These are phyloP conservation scores for Alternaria arbusti DNA, from an alignment of 2,329 filamentous ascomycete species.

Conservation along the genomic window DNA sequence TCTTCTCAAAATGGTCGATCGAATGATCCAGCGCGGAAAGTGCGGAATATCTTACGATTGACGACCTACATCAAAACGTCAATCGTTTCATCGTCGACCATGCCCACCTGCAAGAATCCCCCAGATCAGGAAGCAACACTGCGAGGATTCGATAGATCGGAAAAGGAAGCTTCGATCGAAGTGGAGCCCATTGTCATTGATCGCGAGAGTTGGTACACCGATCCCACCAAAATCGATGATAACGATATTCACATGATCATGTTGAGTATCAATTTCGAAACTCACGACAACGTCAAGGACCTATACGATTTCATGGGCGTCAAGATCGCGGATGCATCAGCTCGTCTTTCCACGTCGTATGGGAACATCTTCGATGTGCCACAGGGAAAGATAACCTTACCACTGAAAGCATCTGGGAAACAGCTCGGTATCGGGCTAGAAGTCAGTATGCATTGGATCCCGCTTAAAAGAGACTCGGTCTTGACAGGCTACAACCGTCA, in stretches of 20 bases:
- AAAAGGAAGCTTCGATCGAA: constrained; percentile 4
- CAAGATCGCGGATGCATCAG: constrained; percentile 3
- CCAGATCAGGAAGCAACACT: constrained; percentile 7
- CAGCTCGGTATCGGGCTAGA: constrained; percentile 29
- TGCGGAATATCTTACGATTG: constrained; percentile 7
- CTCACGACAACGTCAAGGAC: constrained; percentile 24
- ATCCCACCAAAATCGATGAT: neutral
- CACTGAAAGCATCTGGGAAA: constrained; percentile 9
- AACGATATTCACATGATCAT: constrained; percentile 13
- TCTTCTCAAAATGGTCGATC: neutral
- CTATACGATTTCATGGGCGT: constrained; percentile 33
- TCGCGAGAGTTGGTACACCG: constrained; percentile 9
- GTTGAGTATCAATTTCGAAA: constrained; percentile 29
- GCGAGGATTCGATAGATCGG: neutral
- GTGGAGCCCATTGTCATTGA: constrained; percentile 29
- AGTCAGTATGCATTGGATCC: constrained; percentile 31
- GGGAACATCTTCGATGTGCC: constrained; percentile 35
- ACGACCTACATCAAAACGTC: constrained; percentile 9
- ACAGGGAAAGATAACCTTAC: constrained; percentile 13
- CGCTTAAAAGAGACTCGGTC: constrained; percentile 11
- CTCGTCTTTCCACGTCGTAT: constrained; percentile 34
- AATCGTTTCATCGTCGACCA: constrained; percentile 4
- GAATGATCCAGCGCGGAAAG: neutral
- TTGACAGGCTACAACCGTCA: constrained; percentile 34
- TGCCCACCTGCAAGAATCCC: neutral